Percentiles rank a stretch among this genome's conserved stretches.
Conservation (phyloP, 202 grass and related monocot genomes). For the Carex arenaria region DNA sequence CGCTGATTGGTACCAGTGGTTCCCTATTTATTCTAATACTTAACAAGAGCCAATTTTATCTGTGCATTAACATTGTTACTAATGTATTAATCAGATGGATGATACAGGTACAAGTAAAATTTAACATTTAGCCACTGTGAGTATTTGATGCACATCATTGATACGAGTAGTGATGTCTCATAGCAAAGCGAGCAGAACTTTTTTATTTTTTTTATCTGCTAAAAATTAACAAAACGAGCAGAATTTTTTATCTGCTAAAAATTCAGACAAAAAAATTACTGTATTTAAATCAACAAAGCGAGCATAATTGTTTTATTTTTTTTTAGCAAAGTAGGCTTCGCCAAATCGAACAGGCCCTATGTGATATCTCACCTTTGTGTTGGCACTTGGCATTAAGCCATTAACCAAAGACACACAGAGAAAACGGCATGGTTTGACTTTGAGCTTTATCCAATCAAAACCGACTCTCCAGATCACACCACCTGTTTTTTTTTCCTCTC, state of each 20-base stretch:
- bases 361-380: background rate
- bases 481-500: background rate
- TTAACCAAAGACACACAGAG: background rate
- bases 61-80: background rate
- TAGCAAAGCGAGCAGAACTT: too few species aligned
- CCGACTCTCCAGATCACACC: background rate
- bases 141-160: slow-evolving; percentile 6
- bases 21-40: background rate
- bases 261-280: background rate
- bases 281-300: background rate
- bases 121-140: background rate
- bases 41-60: slow-evolving; percentile 1
- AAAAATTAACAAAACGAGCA: too few species aligned
- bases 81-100: background rate
- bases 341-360: background rate
- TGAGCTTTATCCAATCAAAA: background rate
- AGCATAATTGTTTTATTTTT: background rate
- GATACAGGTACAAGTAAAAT: background rate
- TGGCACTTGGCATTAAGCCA: background rate
- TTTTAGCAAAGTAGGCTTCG: too few species aligned
- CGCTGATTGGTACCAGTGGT: too few species aligned
- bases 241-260: background rate
- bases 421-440: background rate
- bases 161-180: background rate
- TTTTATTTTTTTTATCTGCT: too few species aligned